Base-by-base conservation (phyloP, 2,329 filamentous ascomycete species). In the Colletotrichum sp. region DNA sequence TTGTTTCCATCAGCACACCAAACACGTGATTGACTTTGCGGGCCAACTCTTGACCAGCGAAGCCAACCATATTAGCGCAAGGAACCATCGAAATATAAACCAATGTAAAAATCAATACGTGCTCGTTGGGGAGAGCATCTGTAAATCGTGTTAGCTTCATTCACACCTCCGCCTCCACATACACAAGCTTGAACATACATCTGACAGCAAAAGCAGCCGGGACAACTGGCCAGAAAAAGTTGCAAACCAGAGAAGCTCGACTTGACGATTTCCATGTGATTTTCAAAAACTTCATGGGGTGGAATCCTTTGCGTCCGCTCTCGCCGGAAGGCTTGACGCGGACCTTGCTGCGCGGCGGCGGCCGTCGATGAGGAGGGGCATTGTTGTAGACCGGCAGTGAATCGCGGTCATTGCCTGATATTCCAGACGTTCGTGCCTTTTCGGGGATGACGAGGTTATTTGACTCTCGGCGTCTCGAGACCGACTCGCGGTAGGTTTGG, bases 31-130 rank as follows among this genome's bases (percentile, higher is more conserved):
- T 94, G 72, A 96, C 84, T 84, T 96, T 96, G 76, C 93, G 90
- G 1, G 93, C 91, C 4, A 76, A 16, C 13, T 76, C 75, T 78
- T 93, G 91, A 16, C 93, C 93, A 7, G 93, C 92, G 80, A 96
- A 96, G 0, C 94, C 94, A 69, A 96, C 89, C 73, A 95, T 83
- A 80, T 96, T 96, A 72, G 94, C 94, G 64, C 92, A 92, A 0
- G 94, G 94, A 3, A 96, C 87, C 93, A 96, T 96, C 79, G 93
- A 93, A 76, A 96, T 90, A 81, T 95, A 96, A 64, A 93, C 92
- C 73, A 95, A 88, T 67, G 90, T 87, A 84, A 96, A 96, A 69
- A 93, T 91, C 83, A 90, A 89, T 2, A 94, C 85, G 79, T 94
- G 88, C 74, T 89, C 85, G 28, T 93, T 87, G 0, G 74, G 74